phyloP scores from a whole-genome alignment of 768 basidiomycete genomes.

The Phanerochaete sordida region DNA sequence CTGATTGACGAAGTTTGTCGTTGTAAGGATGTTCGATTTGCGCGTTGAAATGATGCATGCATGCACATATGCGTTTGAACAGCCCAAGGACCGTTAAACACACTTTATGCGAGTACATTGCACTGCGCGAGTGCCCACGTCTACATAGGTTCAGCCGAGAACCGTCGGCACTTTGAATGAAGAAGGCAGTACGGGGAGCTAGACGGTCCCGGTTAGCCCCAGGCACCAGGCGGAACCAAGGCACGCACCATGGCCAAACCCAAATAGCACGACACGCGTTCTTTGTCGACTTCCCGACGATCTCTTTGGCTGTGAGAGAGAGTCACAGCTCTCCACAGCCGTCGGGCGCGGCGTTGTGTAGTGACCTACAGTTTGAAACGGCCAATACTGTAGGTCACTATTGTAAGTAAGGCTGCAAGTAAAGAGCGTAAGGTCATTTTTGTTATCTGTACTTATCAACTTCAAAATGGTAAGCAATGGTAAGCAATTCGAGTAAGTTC shows the following conservation, averaged over 20 bases:
- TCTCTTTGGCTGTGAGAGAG: no score
- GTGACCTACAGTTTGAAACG: no score
- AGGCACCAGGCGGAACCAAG: background rate
- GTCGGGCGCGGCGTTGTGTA: no score
- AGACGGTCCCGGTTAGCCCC: background rate
- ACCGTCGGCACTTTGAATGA: background rate
- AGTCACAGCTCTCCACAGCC: no score
- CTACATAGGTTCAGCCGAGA: background rate
- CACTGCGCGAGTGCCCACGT: background rate
- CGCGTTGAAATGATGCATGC: background rate
- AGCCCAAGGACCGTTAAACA: background rate
- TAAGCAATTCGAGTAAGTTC: no score
- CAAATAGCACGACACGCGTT: background rate
- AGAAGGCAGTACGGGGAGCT: background rate
- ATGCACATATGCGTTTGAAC: no score
- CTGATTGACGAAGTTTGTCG: background rate
- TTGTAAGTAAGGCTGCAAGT: no score
- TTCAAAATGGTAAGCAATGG: no score
- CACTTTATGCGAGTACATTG: background rate
- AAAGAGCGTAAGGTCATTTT: no score
- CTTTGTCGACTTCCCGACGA: no score
- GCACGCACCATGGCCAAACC: background rate
- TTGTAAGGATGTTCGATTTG: background rate
- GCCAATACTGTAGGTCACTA: no score
- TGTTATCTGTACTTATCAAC: no score